Conservation (phyloP, 2,329 filamentous ascomycete genomes). For the Escovopsis sp. region DNA sequence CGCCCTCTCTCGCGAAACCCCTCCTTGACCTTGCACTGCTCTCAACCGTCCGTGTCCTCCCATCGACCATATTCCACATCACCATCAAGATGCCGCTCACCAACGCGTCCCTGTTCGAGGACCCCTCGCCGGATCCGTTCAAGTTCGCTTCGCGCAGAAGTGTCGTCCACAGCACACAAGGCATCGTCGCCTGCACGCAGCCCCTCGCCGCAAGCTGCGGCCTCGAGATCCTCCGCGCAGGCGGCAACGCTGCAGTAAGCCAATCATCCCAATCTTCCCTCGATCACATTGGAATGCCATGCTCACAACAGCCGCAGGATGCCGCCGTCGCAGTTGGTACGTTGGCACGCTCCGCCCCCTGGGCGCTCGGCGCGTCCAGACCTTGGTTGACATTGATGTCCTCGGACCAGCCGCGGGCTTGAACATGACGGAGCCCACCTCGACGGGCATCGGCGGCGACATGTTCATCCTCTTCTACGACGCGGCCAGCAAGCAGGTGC, state of each 20-base stretch:
- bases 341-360: background rate
- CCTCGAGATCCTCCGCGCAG: slow-evolving; percentile 66
- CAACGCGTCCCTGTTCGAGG: slow-evolving; percentile 31
- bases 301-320: slow-evolving; percentile 40
- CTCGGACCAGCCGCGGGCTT: slow-evolving; percentile 59
- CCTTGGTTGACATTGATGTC: background rate
- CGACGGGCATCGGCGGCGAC: slow-evolving; percentile 91
- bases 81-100: slow-evolving; percentile 27
- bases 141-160: slow-evolving; percentile 70
- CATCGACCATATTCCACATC: background rate
- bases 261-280: background rate
- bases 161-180: slow-evolving; percentile 83
- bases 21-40: background rate
- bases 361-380: background rate
- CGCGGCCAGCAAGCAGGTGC: slow-evolving; percentile 65
- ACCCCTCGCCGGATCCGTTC: slow-evolving; percentile 35
- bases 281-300: background rate
- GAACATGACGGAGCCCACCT: slow-evolving; percentile 85
- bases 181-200: slow-evolving; percentile 82
- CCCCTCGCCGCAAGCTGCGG: slow-evolving; percentile 82
- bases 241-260: slow-evolving; percentile 84
- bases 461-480: slow-evolving; percentile 94
- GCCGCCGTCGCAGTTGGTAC: slow-evolving; percentile 84
- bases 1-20: background rate
- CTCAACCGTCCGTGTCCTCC: background rate